phyloP scores from a whole-genome alignment of 495 filamentous ascomycete genomes.

The Clohesyomyces aquaticus region DNA sequence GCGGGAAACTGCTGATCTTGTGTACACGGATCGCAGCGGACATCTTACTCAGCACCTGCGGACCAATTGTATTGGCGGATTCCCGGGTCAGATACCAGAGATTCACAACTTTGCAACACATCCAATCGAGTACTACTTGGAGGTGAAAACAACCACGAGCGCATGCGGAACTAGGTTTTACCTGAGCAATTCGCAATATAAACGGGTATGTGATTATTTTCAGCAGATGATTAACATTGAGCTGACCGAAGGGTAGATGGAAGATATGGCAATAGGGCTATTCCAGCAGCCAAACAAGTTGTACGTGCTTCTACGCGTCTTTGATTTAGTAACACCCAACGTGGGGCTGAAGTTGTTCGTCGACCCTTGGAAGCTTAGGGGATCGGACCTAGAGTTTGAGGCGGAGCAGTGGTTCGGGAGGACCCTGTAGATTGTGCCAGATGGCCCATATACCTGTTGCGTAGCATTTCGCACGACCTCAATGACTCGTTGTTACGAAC shows the following conservation, averaged over 20 bases:
- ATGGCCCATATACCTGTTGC: no score
- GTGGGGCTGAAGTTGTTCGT: constrained; percentile 4
- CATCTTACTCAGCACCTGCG: neutral
- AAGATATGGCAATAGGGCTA: neutral
- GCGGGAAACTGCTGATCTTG: neutral
- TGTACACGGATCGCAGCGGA: neutral
- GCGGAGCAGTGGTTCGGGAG: neutral
- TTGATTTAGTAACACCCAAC: neutral
- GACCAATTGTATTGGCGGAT: neutral
- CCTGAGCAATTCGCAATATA: neutral
- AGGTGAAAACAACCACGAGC: constrained; percentile 6
- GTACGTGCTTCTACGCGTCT: constrained; percentile 1
- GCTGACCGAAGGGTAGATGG: neutral
- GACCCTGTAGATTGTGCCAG: no score
- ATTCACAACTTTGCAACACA: neutral
- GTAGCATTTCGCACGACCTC: no score
- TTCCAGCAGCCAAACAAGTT: neutral
- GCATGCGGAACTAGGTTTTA: neutral
- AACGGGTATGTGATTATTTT: neutral
- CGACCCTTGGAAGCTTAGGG: constrained; percentile 3
- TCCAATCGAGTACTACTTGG: constrained; percentile 5
- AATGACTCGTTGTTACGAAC: no score
- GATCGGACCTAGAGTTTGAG: neutral
- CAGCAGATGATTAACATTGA: neutral
- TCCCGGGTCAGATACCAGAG: neutral